These are phyloP conservation scores for Umbelopsis isabellina DNA, from an alignment of 192 early-diverging fungal species.

Conservation along the genomic window DNA sequence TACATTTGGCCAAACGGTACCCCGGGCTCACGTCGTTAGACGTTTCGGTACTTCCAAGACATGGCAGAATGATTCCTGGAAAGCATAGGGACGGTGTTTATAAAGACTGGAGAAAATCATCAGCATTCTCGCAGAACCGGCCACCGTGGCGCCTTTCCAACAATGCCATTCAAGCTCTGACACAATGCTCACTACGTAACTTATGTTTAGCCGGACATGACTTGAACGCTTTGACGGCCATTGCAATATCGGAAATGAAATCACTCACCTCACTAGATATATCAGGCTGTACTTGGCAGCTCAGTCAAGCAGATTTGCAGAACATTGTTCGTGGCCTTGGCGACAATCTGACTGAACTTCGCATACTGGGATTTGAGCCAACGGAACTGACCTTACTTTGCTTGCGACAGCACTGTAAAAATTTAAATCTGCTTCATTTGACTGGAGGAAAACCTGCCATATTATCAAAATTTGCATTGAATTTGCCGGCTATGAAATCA, in stretches of 20 bases:
- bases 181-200: slow-evolving; percentile 5
- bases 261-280: not conserved
- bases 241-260: not conserved
- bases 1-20: not conserved
- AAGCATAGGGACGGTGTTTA: slow-evolving; percentile 8
- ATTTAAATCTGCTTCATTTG: slow-evolving; percentile 32
- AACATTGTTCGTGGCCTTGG: slow-evolving; percentile 17
- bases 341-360: slow-evolving; percentile 20
- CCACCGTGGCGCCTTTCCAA: slow-evolving; percentile 21
- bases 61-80: slow-evolving; percentile 17
- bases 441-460: slow-evolving; percentile 25
- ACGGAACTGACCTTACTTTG: slow-evolving; percentile 27
- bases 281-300: slow-evolving; percentile 30
- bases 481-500: slow-evolving; percentile 17
- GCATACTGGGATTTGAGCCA: slow-evolving; percentile 36
- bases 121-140: not conserved
- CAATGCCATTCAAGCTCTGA: not conserved
- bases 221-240: not conserved
- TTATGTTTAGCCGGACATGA: slow-evolving; percentile 15
- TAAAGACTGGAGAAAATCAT: slow-evolving; percentile 18
- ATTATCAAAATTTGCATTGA: slow-evolving; percentile 14
- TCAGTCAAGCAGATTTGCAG: slow-evolving; percentile 30
- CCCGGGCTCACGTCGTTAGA: slow-evolving; percentile 4
- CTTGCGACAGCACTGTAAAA: slow-evolving; percentile 24
- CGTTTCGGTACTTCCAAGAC: slow-evolving; percentile 10